Conservation (phyloP, 768 basidiomycete species). For the Psilocybe cyanescens region DNA sequence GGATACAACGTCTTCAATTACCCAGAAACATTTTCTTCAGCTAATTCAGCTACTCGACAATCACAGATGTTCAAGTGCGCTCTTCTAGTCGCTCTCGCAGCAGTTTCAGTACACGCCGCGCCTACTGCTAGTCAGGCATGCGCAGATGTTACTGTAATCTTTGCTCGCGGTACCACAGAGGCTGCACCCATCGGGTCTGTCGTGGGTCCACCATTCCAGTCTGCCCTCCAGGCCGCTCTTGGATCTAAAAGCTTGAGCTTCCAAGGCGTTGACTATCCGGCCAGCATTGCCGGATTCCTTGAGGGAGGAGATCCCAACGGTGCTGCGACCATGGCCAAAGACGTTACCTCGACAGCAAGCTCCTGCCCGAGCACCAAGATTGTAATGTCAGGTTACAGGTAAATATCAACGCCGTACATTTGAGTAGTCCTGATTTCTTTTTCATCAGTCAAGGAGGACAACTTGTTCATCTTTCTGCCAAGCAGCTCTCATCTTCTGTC, state of each 20-base stretch:
- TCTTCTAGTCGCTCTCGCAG: slow-evolving; percentile 6
- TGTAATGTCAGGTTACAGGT: slow-evolving; percentile 40
- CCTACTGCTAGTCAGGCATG: slow-evolving; percentile 18
- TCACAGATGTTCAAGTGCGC: slow-evolving; percentile 13
- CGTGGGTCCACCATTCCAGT: slow-evolving; percentile 40
- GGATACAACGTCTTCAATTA: not conserved
- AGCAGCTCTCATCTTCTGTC: slow-evolving; percentile 31
- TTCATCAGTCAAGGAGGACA: slow-evolving; percentile 36
- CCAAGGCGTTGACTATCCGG: slow-evolving; percentile 39
- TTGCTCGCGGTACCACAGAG: slow-evolving; percentile 42
- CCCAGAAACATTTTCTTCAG: not conserved
- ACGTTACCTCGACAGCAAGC: slow-evolving; percentile 29
- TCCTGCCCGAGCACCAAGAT: slow-evolving; percentile 36
- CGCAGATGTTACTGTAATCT: slow-evolving; percentile 37
- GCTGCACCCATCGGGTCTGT: slow-evolving; percentile 34
- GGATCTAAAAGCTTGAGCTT: slow-evolving; percentile 35
- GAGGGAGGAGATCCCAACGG: slow-evolving; percentile 39
- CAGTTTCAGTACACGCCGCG: not conserved
- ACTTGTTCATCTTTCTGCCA: slow-evolving; percentile 41
- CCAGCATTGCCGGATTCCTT: slow-evolving; percentile 37
- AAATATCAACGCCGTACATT: not conserved
- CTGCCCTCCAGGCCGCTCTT: slow-evolving; percentile 31
- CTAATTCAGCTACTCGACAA: not conserved
- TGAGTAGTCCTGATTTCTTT: not conserved
- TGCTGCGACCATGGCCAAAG: slow-evolving; percentile 36